A percentile compares a stretch with the other conserved stretches of the same genome.
Conservation (phyloP, 2,329 filamentous ascomycete species). For the Pyricularia pennisetigena region DNA sequence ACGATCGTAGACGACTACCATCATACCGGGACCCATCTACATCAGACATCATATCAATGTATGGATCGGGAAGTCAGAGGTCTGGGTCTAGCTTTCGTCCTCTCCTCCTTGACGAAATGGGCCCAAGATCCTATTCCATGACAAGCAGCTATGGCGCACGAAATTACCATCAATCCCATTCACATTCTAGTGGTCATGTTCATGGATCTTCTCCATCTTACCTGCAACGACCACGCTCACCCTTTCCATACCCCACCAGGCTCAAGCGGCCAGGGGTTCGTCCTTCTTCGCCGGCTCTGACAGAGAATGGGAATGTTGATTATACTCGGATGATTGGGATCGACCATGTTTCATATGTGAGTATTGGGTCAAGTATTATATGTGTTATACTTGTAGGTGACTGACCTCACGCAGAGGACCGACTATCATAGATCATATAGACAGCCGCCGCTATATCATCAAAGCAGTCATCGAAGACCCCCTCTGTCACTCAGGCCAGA, state of each 20-base stretch:
- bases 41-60: constrained; percentile 47
- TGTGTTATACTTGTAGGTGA: neutral
- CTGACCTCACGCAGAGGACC: constrained; percentile 1
- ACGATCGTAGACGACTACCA: constrained; percentile 33
- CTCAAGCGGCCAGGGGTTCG: constrained; percentile 42
- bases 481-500: constrained; percentile 29
- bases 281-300: constrained; percentile 37
- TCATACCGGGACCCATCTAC: constrained; percentile 37
- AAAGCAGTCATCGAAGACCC: constrained; percentile 23
- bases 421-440: constrained; percentile 32
- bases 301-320: constrained; percentile 35
- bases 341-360: constrained; percentile 35
- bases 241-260: constrained; percentile 48
- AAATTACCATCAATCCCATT: constrained; percentile 14
- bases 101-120: constrained; percentile 30
- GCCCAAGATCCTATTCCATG: constrained; percentile 43
- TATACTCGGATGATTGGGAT: constrained; percentile 41
- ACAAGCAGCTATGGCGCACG: constrained; percentile 36
- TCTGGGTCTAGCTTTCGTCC: constrained; percentile 32
- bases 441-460: constrained; percentile 20
- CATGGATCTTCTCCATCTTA: constrained; percentile 7
- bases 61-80: constrained; percentile 38
- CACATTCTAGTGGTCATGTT: neutral
- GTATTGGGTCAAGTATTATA: constrained; percentile 10
- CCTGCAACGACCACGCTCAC: constrained; percentile 44